phyloP scores from a whole-genome alignment of 169 alveolate genomes.

The Plasmodium adleri region DNA sequence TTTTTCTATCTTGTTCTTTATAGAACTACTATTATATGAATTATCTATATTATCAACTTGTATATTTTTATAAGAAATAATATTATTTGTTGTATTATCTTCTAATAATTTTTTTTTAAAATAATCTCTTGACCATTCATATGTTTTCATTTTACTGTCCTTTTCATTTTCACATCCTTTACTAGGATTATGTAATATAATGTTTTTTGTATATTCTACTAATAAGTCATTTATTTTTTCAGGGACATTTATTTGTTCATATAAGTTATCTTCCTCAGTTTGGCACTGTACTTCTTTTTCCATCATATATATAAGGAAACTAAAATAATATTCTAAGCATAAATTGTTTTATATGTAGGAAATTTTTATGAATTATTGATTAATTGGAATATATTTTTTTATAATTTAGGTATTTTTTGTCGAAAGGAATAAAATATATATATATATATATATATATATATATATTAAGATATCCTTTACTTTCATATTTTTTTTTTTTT shows the following conservation, averaged over 20 bases:
- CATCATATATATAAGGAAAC: conserved; percentile 8
- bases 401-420: too few species aligned
- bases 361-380: too few species aligned
- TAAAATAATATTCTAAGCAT: neutral
- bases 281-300: conserved; percentile 63
- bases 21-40: neutral
- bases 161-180: conserved; percentile 17
- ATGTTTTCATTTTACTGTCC: conserved; percentile 29
- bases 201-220: conserved; percentile 53
- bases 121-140: conserved; percentile 72
- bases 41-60: conserved; percentile 6
- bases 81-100: conserved; percentile 22
- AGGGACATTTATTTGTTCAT: conserved; percentile 54
- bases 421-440: too few species aligned
- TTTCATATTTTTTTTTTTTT: too few species aligned
- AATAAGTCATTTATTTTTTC: conserved; percentile 43
- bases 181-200: conserved; percentile 41
- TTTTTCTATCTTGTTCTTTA: conserved; percentile 58
- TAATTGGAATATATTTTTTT: too few species aligned
- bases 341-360: neutral
- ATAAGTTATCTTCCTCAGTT: conserved; percentile 33
- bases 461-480: too few species aligned
- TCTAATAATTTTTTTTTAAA: conserved; percentile 47
- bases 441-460: too few species aligned
- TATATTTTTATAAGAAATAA: neutral